phyloP scores from a whole-genome alignment of 805 yeast species.

The Nakazawaea wickerhamii region DNA sequence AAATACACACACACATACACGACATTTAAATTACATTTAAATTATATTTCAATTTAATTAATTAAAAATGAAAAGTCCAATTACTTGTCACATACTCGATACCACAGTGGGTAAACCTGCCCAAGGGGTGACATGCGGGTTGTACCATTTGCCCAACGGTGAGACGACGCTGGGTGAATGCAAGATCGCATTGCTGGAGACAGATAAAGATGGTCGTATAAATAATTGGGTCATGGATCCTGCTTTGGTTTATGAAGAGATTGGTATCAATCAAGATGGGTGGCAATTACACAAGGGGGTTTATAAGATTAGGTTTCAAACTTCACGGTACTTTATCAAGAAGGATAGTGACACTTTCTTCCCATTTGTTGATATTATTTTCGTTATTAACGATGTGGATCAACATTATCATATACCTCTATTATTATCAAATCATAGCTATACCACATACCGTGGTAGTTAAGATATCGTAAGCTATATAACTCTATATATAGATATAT shows the following conservation, averaged over 20 bases:
- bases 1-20: too few relatives aligned
- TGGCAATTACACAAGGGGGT: constrained; percentile 48
- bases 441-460: constrained; percentile 88
- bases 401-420: constrained; percentile 88
- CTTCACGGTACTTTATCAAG: constrained; percentile 54
- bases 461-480: constrained; percentile 19
- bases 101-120: constrained; percentile 86
- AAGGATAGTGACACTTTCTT: constrained; percentile 53
- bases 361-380: constrained; percentile 81
- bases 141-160: constrained; percentile 34
- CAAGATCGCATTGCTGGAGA: constrained; percentile 58
- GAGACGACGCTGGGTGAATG: constrained; percentile 18
- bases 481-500: constrained; percentile 21
- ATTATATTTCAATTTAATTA: too few relatives aligned
- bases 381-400: constrained; percentile 65
- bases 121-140: constrained; percentile 59
- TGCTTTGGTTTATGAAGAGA: constrained; percentile 20
- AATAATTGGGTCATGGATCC: constrained; percentile 57
- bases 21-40: too few relatives aligned
- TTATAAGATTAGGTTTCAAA: constrained; percentile 72
- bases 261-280: constrained; percentile 30
- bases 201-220: constrained; percentile 80
- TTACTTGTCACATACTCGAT: constrained; percentile 87
- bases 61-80: constrained; percentile 46
- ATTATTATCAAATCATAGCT: constrained; percentile 77